Evolutionary conservation across 1,284 basidiomycete genomes (phyloP).

Genomic region (Sanghuangporus sanghuang): DNA sequence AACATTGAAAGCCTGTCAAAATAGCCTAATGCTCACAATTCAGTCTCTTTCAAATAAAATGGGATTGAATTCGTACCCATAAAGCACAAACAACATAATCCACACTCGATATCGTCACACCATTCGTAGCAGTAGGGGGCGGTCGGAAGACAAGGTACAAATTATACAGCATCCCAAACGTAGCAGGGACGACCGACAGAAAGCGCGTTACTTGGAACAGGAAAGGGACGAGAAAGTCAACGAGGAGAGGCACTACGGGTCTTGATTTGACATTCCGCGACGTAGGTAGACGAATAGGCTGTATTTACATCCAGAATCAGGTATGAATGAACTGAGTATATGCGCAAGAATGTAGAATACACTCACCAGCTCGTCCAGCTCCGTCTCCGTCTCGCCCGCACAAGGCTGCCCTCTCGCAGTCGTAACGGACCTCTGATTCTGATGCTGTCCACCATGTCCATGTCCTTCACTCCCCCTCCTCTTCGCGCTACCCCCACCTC

Average conservation of each 20-base stretch:
- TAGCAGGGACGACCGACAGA: constrained; percentile 66
- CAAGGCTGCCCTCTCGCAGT: constrained; percentile 55
- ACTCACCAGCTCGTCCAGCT: constrained; percentile 68
- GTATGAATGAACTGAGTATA: neutral
- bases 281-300: constrained; percentile 16
- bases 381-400: constrained; percentile 74
- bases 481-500: neutral
- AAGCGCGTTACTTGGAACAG: constrained; percentile 51
- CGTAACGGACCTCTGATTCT: constrained; percentile 43
- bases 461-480: neutral
- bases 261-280: constrained; percentile 13
- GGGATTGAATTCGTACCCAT: constrained; percentile 44
- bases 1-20: constrained; percentile 78
- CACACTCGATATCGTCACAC: constrained; percentile 28
- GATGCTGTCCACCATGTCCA: constrained; percentile 20
- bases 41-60: neutral
- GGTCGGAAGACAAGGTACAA: constrained; percentile 44
- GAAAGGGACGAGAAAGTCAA: constrained; percentile 28
- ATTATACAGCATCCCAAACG: constrained; percentile 60
- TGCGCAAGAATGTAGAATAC: constrained; percentile 2
- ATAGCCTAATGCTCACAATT: constrained; percentile 43
- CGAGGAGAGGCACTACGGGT: constrained; percentile 3
- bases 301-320: constrained; percentile 21
- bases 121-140: constrained; percentile 34
- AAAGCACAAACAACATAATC: constrained; percentile 60